Conservation (phyloP, 768 basidiomycete genomes). For the Podaxis carcinomalis region DNA sequence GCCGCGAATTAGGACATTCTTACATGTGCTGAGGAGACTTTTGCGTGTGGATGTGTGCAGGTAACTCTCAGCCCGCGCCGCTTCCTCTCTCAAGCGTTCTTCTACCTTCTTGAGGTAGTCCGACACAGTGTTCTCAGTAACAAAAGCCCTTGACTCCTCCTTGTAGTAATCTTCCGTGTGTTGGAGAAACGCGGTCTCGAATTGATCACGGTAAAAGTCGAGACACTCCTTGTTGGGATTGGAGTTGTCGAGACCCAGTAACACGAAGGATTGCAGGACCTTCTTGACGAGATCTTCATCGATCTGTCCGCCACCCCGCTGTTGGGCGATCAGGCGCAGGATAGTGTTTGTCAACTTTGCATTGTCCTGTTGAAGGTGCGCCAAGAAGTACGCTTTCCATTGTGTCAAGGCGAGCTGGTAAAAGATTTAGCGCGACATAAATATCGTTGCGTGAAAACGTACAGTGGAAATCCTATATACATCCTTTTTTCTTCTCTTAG, state of each 20-base stretch:
- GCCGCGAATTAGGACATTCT: conserved; percentile 88
- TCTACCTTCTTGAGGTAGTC: conserved; percentile 98
- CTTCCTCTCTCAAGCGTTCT: conserved; percentile 89
- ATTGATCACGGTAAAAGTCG: conserved; percentile 92
- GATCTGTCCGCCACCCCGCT: conserved; percentile 92
- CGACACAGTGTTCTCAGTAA: conserved; percentile 87
- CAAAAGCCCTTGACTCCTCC: conserved; percentile 87
- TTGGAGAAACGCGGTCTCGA: conserved; percentile 83
- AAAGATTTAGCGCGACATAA: conserved; percentile 3
- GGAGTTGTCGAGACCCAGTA: conserved; percentile 85
- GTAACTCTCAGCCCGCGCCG: conserved; percentile 93
- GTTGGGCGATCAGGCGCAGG: conserved; percentile 83
- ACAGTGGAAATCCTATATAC: conserved; percentile 97
- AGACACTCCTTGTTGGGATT: conserved; percentile 93
- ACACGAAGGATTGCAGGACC: conserved; percentile 94
- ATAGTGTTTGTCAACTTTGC: conserved; percentile 83
- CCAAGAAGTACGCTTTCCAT: conserved; percentile 93
- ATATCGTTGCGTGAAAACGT: conserved; percentile 21
- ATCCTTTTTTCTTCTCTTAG: conserved; percentile 92
- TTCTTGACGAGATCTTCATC: conserved; percentile 96
- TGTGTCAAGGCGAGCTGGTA: conserved; percentile 85
- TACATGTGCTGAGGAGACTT: conserved; percentile 80
- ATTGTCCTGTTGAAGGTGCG: conserved; percentile 75
- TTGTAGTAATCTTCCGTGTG: conserved; percentile 93
- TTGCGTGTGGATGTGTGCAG: conserved; percentile 89